Conservation (phyloP, 495 filamentous ascomycete genomes). For the Talaromyces wortmannii region DNA sequence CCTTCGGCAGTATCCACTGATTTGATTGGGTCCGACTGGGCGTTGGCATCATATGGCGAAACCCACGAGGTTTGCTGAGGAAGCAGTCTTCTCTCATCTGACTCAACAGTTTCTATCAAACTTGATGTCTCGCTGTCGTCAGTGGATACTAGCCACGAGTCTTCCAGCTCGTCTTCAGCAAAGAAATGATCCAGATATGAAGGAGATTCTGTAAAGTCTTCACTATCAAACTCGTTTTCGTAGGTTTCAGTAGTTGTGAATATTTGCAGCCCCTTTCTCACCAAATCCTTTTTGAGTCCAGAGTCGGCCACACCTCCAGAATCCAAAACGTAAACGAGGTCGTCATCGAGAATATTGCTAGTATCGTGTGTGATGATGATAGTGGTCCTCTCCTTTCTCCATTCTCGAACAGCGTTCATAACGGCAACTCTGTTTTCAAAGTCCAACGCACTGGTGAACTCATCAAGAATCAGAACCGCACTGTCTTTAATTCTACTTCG, state of each 20-base stretch:
- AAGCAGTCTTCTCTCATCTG: not conserved
- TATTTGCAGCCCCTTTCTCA: conserved; percentile 13
- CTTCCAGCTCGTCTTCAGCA: not conserved
- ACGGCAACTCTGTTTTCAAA: conserved; percentile 61
- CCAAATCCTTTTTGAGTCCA: conserved; percentile 48
- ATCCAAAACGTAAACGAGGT: conserved; percentile 80
- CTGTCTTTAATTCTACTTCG: conserved; percentile 73
- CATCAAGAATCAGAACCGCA: conserved; percentile 75
- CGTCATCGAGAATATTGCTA: conserved; percentile 63
- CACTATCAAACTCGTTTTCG: not conserved
- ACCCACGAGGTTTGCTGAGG: not conserved
- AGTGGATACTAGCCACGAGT: not conserved
- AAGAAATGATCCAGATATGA: not conserved
- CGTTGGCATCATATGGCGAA: too few relatives aligned
- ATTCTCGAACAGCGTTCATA: conserved; percentile 65
- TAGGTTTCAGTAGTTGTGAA: not conserved
- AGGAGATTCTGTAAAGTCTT: not conserved
- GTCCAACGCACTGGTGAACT: conserved; percentile 78
- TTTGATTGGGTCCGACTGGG: too few relatives aligned
- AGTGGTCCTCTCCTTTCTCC: conserved; percentile 66
- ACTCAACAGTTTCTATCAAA: not conserved
- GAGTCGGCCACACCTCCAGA: conserved; percentile 61
- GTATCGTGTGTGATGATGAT: conserved; percentile 90
- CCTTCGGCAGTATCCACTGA: too few relatives aligned
- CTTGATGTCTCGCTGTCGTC: not conserved